Evolutionary conservation across 2,329 filamentous ascomycete genomes (phyloP), one percentile per base, ranked within the genome.

Genomic region (Epichloe bromicola): DNA sequence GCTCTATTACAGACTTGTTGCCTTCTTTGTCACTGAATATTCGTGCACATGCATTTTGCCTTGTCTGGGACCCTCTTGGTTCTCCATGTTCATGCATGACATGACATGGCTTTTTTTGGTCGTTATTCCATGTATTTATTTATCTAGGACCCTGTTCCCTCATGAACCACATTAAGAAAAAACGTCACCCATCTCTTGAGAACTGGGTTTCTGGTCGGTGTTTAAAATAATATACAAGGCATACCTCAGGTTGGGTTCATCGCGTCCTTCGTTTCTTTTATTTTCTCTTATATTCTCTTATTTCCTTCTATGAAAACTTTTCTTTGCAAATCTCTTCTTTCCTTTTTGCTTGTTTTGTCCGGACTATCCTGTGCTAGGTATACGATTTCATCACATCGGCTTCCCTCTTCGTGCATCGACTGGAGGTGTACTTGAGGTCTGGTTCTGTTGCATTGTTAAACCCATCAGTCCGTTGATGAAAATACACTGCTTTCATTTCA

Each of bases 61-160:
- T 59, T 59, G 54, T 58, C 44, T 46, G 54, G 57, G 65, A 65
- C 63, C 62, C 63, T 65, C 61, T 46, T n/a, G 41, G 45, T 60
- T 63, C 63, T 65, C 65, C 64, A 66, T 67, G 62, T 60, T 60
- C 63, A 65, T 67, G 64, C 65, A 67, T 59, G 55, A 51, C 56
- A 60, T 26, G 30, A 14, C 8, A 30, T 64, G 61, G 61, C 43
- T 51, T 38, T 19, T 26, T 45, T 47, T 34, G 23, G 26, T 37
- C 11, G 11, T 40, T 40, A n/a, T 43, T 48, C 17, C 40, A 30
- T 53, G 41, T 41, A 39, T 44, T 46, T 41, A 39, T 44, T 46
- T 51, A 53, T 53, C 20, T 53, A 37, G 26, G 19, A 46, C 41
- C 37, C 17, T 33, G n/a, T 42, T 46, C 46, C 46, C 49, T 48